phyloP scores from a whole-genome alignment of 805 yeast genomes.

The Barnettozyma siamensis region DNA sequence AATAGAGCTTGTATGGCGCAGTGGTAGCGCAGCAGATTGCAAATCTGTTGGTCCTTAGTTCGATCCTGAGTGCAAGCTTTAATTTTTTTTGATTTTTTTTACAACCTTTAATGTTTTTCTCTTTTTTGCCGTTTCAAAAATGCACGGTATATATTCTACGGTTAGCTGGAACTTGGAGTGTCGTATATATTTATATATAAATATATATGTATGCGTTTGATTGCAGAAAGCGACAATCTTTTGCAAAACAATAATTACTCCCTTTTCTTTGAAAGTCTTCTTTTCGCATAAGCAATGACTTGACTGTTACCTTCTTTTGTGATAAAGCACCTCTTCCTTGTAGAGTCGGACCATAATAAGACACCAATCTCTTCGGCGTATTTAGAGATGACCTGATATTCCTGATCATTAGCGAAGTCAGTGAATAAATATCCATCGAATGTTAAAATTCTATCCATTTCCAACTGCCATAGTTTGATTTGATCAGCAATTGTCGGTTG shows the following conservation, averaged over 20 bases:
- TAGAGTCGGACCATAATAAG: conserved; percentile 76
- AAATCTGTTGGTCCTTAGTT: conserved; percentile 98
- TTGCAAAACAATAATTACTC: no score
- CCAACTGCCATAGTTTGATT: conserved; percentile 92
- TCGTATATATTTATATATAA: no score
- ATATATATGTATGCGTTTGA: no score
- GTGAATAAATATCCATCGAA: conserved; percentile 84
- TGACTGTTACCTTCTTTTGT: conserved; percentile 82
- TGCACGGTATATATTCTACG: neutral
- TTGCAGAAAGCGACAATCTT: no score
- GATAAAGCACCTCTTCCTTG: conserved; percentile 72
- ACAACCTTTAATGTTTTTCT: no score
- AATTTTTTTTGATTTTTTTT: conserved; percentile 21
- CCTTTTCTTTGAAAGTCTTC: conserved; percentile 36
- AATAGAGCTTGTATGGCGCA: conserved; percentile 73
- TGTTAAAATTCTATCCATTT: conserved; percentile 83
- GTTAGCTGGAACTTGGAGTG: no score
- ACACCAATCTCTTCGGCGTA: conserved; percentile 93
- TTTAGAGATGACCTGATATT: conserved; percentile 61
- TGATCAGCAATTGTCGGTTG: conserved; percentile 99
- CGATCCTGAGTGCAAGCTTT: conserved; percentile 88
- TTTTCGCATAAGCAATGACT: conserved; percentile 84
- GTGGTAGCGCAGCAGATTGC: conserved; percentile 99
- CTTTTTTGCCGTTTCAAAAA: no score
- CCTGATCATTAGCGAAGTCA: conserved; percentile 74